Conservation (phyloP, 164 flowering plant species). For the Berberis thunbergii region DNA sequence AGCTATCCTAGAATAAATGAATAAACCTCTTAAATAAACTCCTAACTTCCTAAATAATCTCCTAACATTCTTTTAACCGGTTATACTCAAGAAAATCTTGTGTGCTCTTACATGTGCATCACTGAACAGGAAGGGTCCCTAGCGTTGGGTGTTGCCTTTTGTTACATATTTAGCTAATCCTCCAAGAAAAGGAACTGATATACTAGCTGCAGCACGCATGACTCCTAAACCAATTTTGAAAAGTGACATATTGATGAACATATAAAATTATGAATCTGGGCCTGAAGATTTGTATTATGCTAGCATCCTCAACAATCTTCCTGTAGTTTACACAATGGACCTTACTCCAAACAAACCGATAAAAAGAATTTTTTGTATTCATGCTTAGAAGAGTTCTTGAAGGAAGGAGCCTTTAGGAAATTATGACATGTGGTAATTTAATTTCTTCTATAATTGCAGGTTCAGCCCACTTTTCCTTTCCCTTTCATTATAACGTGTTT, state of each 20-base stretch:
- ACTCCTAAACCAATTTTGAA: slow-evolving; percentile 58
- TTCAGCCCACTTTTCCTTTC: neutral
- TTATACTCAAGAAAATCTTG: no score
- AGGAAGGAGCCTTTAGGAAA: slow-evolving; percentile 93
- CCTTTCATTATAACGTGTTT: neutral
- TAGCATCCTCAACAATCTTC: slow-evolving; percentile 66
- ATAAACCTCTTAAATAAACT: no score
- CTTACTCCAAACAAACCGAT: slow-evolving; percentile 58
- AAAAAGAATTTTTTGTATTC: slow-evolving; percentile 75
- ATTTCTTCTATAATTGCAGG: neutral
- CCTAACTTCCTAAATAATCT: no score
- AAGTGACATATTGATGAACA: slow-evolving; percentile 18
- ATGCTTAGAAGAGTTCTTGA: slow-evolving; percentile 86
- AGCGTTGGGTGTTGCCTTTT: slow-evolving; percentile 66
- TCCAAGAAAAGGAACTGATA: slow-evolving; percentile 42
- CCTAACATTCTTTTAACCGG: no score
- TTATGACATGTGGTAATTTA: slow-evolving; percentile 81
- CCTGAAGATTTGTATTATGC: slow-evolving; percentile 47
- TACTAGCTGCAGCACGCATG: slow-evolving; percentile 38
- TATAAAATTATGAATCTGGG: slow-evolving; percentile 35
- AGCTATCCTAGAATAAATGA: no score
- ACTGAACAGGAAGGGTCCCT: slow-evolving; percentile 29
- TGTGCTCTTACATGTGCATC: slow-evolving; percentile 24
- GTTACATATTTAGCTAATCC: slow-evolving; percentile 54
- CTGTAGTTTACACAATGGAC: slow-evolving; percentile 68